Conservation (phyloP, 2,329 filamentous ascomycete genomes). For the Zarea fungicola region DNA sequence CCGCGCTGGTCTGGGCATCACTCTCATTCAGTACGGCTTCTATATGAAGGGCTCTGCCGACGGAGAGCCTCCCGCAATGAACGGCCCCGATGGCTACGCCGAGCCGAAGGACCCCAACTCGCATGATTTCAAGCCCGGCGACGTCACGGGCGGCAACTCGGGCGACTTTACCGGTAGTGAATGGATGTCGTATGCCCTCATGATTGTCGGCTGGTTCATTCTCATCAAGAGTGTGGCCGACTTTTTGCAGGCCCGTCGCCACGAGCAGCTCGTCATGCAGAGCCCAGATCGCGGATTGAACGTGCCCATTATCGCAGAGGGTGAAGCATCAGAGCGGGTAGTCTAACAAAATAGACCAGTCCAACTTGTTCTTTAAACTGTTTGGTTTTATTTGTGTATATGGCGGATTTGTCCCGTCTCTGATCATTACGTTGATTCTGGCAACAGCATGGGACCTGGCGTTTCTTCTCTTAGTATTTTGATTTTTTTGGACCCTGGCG, state of each 20-base stretch:
- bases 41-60: slow-evolving; percentile 70
- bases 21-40: slow-evolving; percentile 93
- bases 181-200: slow-evolving; percentile 86
- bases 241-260: slow-evolving; percentile 78
- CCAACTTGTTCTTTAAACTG: background rate
- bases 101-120: slow-evolving; percentile 81
- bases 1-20: slow-evolving; percentile 88
- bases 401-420: too few species aligned
- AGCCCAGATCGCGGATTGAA: slow-evolving; percentile 84
- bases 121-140: slow-evolving; percentile 77
- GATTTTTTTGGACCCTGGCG: background rate
- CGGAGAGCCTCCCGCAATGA: slow-evolving; percentile 39
- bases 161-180: slow-evolving; percentile 67
- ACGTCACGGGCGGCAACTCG: slow-evolving; percentile 50
- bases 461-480: slow-evolving; percentile 1
- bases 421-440: background rate
- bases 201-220: slow-evolving; percentile 98
- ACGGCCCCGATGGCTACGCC: slow-evolving; percentile 53
- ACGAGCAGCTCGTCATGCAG: slow-evolving; percentile 89
- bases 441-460: slow-evolving; percentile 8
- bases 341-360: slow-evolving; percentile 44
- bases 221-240: slow-evolving; percentile 90
- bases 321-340: slow-evolving; percentile 71
- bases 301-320: slow-evolving; percentile 80
- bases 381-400: too few species aligned